Evolutionary conservation across 768 basidiomycete genomes (phyloP), one percentile per base, ranked within the genome.

Genomic region (Auriscalpium orientale): DNA sequence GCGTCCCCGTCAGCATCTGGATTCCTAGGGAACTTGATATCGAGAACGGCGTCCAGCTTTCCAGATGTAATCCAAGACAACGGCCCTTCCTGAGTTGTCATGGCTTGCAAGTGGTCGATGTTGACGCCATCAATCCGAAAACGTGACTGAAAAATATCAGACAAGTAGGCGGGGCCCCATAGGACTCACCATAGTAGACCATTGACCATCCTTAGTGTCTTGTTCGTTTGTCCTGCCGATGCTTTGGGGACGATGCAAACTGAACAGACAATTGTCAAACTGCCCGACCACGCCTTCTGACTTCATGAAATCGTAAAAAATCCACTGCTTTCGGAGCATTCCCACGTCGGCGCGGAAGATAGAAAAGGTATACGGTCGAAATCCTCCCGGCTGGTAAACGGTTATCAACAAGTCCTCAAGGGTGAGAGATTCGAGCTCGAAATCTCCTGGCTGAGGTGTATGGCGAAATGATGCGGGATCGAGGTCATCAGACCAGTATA

Each of bases 21-120:
- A 62, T 91, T 85, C 16, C 83, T 84, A 21, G 97, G 95, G 70
- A 99, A 98, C 66, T 95, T 93, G 72, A 99, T 95, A 71, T 99
- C 97, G 21, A 98, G 80, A 6, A 99, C 97, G 10, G 93, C 91
- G 66, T 99, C 97, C 28, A 97, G 79, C 70, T 95, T 97, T 45
- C 97, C 97, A 0, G 95, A 91, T 0, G 89, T 95, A 57, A 99
- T 93, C 97, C 97, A 99, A 1, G 93, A 94, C 57, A 98, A 87
- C 12, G 95, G 94, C 8, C 93, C 91, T 59, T 87, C 89, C 53
- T 79, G 78, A 2, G 87, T 89, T 4, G 86, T 84, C 36, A 87
- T 83, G 51, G 85, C 82, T 71, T 97, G 91, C 53, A 97, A 74
- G 68, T 99, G 97, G 71, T 99, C 97, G 63, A 99, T 85, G 58